A percentile compares a stretch with the other conserved stretches of the same genome.
These are phyloP conservation scores for Alternaria sp. DNA, from an alignment of 2,329 filamentous ascomycete species.

Conservation along the genomic window DNA sequence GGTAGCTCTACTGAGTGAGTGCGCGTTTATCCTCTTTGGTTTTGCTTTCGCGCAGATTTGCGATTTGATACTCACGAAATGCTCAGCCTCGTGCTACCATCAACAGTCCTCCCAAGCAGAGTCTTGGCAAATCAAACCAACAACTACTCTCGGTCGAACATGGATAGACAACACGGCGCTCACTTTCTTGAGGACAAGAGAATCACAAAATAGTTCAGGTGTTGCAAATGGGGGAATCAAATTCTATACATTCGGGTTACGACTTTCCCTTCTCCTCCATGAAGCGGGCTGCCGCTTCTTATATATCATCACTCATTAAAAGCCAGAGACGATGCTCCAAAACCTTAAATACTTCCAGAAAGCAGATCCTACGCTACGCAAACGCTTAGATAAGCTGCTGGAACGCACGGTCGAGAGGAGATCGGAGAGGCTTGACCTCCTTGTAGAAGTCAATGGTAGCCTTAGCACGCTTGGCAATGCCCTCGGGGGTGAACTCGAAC, in stretches of 20 bases:
- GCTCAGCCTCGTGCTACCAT: too few relatives aligned
- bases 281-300: constrained; percentile 23
- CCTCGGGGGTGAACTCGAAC: constrained; percentile 99
- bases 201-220: too few relatives aligned
- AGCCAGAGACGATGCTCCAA: neutral
- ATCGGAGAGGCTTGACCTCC: constrained; percentile 84
- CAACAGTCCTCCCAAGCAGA: too few relatives aligned
- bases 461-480: constrained; percentile 91
- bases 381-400: constrained; percentile 84
- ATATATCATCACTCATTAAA: constrained; percentile 14
- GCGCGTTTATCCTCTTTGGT: too few relatives aligned
- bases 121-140: too few relatives aligned
- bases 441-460: constrained; percentile 98
- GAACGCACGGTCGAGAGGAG: constrained; percentile 96
- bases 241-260: constrained; percentile 28
- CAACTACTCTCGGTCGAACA: too few relatives aligned
- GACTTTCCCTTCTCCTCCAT: constrained; percentile 18
- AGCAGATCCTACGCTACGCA: constrained; percentile 7
- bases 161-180: too few relatives aligned
- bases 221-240: constrained; percentile 16
- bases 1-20: too few relatives aligned
- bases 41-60: too few relatives aligned
- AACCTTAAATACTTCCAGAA: neutral
- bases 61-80: too few relatives aligned
- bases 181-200: too few relatives aligned